Conservation (phyloP, 2,329 filamentous ascomycete genomes). For the Gremmenia infestans region DNA sequence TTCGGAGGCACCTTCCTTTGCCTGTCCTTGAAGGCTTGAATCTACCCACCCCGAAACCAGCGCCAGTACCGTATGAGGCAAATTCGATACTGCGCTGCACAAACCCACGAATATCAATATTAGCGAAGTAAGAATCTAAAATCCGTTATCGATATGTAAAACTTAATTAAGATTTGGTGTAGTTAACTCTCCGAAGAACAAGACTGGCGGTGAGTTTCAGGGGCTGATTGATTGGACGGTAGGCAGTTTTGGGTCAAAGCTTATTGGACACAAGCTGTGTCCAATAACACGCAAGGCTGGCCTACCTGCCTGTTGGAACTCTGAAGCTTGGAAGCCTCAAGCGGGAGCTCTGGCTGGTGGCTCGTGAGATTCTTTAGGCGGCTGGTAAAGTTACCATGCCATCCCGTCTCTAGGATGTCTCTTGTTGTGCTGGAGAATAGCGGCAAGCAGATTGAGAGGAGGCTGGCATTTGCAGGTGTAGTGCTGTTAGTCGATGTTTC, state of each 20-base stretch:
- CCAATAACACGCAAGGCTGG: not conserved
- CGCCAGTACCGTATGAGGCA: not conserved
- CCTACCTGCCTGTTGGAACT: no score
- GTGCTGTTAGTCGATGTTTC: not conserved
- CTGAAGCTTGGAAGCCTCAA: not conserved
- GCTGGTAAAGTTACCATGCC: not conserved
- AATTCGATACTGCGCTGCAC: conserved; percentile 8
- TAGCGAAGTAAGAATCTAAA: conserved; percentile 1
- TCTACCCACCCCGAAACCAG: no score
- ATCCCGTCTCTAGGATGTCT: conserved; percentile 4
- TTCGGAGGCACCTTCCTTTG: not conserved
- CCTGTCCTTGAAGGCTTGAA: no score
- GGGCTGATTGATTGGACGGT: conserved; percentile 5
- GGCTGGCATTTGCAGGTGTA: not conserved
- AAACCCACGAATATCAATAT: conserved; percentile 19
- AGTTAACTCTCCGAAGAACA: not conserved
- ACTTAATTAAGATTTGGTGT: conserved; percentile 8
- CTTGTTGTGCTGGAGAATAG: conserved; percentile 4
- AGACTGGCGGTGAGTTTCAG: conserved; percentile 27
- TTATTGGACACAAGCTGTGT: not conserved
- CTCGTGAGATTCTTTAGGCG: not conserved
- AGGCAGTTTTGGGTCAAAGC: conserved; percentile 3
- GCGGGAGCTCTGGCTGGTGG: not conserved
- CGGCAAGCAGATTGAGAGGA: not conserved
- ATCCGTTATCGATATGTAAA: conserved; percentile 5